A percentile compares a stretch with the other conserved stretches of the same genome.
Conservation (phyloP, 2,329 filamentous ascomycete genomes). For the Bipolaris sorokiniana region DNA sequence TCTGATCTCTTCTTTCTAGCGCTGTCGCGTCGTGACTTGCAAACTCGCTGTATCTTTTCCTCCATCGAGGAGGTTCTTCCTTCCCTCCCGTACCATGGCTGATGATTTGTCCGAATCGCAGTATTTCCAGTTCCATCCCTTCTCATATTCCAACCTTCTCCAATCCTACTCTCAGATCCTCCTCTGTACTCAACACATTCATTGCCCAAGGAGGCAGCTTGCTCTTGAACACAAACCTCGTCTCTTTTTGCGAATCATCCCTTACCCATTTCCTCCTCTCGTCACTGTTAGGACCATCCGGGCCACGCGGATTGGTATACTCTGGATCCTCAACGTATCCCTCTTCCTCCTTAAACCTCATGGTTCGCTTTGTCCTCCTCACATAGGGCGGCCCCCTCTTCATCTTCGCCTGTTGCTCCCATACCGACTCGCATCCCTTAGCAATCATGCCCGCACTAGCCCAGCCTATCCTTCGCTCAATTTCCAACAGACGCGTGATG, state of each 20-base stretch:
- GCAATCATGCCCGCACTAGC: conserved; percentile 82
- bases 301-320: neutral
- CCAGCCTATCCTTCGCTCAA: conserved; percentile 84
- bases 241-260: conserved; percentile 24
- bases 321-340: conserved; percentile 16
- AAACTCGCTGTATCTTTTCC: neutral
- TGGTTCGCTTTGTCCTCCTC: conserved; percentile 24
- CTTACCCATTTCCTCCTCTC: neutral
- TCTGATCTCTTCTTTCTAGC: neutral
- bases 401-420: conserved; percentile 75
- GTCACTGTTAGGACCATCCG: neutral
- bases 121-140: neutral
- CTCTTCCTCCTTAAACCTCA: conserved; percentile 24
- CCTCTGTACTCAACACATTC: conserved; percentile 78
- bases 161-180: conserved; percentile 63
- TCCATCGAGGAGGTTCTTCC: neutral
- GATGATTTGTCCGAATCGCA: neutral
- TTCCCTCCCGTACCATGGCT: neutral
- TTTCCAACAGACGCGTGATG: conserved; percentile 73
- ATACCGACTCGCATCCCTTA: conserved; percentile 80
- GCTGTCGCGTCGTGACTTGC: neutral
- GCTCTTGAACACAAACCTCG: conserved; percentile 62
- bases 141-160: conserved; percentile 33
- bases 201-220: conserved; percentile 76
- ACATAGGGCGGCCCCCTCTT: conserved; percentile 77